Conservation (phyloP, 352 stramenopile genomes). For the Phytopythium chamaehyphon region DNA sequence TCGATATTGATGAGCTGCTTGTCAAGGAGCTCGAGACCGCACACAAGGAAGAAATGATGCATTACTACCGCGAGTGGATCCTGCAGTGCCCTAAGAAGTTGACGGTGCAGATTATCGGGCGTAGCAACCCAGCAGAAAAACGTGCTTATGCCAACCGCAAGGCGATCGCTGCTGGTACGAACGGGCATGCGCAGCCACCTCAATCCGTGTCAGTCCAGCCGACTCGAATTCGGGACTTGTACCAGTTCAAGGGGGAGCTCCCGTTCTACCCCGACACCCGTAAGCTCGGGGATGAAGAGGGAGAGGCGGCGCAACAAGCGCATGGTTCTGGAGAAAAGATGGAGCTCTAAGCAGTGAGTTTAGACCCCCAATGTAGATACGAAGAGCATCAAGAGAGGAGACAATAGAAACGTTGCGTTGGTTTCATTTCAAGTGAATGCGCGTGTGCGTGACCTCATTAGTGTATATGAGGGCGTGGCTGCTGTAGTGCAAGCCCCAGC, state of each 20-base stretch:
- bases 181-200: not conserved
- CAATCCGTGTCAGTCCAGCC: slow-evolving; percentile 15
- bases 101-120: slow-evolving; percentile 58
- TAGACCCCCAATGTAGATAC: slow-evolving; percentile 13
- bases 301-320: slow-evolving; percentile 9
- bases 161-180: slow-evolving; percentile 1
- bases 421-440: slow-evolving; percentile 1
- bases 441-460: not conserved
- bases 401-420: not conserved
- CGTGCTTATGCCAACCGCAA: slow-evolving; percentile 30
- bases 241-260: slow-evolving; percentile 59
- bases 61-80: slow-evolving; percentile 61
- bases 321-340: slow-evolving; percentile 14
- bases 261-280: slow-evolving; percentile 29
- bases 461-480: not conserved
- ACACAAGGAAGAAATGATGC: slow-evolving; percentile 61
- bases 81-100: slow-evolving; percentile 64
- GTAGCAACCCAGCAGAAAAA: slow-evolving; percentile 34
- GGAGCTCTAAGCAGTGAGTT: slow-evolving; percentile 12
- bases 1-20: slow-evolving; percentile 69
- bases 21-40: slow-evolving; percentile 64
- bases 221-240: slow-evolving; percentile 48
- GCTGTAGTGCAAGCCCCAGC: not conserved
- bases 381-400: not conserved
- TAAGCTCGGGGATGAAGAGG: slow-evolving; percentile 21